A percentile compares a stretch with the other conserved stretches of the same genome.
Conservation (phyloP, 2,329 filamentous ascomycete species). For the Massarina eburnea region DNA sequence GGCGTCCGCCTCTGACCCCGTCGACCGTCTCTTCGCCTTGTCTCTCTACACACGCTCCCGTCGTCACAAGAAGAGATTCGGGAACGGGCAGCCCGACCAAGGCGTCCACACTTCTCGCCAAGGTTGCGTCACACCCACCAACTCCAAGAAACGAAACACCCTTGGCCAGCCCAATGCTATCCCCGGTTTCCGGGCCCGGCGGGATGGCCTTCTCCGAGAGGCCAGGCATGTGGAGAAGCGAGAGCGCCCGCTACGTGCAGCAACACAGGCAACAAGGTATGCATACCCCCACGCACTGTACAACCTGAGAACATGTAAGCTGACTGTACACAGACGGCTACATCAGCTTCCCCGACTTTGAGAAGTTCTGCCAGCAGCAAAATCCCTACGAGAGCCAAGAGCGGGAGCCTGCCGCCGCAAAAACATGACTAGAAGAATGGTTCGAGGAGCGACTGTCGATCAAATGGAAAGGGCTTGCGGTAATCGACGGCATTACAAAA, state of each 20-base stretch:
- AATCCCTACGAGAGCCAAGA: slow-evolving; percentile 32
- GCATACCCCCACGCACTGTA: slow-evolving; percentile 11
- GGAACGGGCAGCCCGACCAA: slow-evolving; percentile 45
- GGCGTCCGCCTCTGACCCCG: slow-evolving; percentile 48
- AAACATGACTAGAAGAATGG: slow-evolving; percentile 29
- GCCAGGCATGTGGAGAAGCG: slow-evolving; percentile 38
- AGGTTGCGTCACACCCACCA: slow-evolving; percentile 46
- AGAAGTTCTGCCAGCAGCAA: slow-evolving; percentile 58
- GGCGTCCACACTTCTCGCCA: slow-evolving; percentile 46
- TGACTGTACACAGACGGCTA: slow-evolving; percentile 54
- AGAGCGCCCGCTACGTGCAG: slow-evolving; percentile 41
- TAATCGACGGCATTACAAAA: slow-evolving; percentile 9
- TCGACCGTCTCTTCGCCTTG: slow-evolving; percentile 50
- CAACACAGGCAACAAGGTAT: slow-evolving; percentile 43
- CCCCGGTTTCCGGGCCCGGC: slow-evolving; percentile 22
- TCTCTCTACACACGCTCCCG: slow-evolving; percentile 44
- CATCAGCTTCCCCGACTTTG: slow-evolving; percentile 74
- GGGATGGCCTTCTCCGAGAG: slow-evolving; percentile 33
- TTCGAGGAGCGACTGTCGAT: slow-evolving; percentile 4
- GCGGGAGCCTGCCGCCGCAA: slow-evolving; percentile 32
- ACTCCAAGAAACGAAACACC: slow-evolving; percentile 42
- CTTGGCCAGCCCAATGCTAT: slow-evolving; percentile 30
- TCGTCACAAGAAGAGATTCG: slow-evolving; percentile 44
- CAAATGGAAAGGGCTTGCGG: slow-evolving; percentile 4
- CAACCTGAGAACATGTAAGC: slow-evolving; percentile 1